Conservation (phyloP, 2,329 filamentous ascomycete genomes). For the Aspergillus hortae region DNA sequence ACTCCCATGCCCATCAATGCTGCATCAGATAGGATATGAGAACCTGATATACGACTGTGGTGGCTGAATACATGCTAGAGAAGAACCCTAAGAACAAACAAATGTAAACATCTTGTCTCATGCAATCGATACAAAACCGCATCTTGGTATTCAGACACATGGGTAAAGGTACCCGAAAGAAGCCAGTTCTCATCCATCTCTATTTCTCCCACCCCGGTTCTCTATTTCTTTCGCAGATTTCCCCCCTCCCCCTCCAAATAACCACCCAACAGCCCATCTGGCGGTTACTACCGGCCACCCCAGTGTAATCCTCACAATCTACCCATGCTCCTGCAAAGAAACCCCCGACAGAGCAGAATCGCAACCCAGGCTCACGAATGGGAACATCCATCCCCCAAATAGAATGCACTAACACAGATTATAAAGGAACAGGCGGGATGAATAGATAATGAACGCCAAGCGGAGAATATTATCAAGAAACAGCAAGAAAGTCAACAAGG, state of each 20-base stretch:
- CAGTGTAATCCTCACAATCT: no score
- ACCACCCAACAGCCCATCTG: no score
- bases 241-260: not conserved
- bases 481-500: slow-evolving; percentile 5
- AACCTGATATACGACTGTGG: not conserved
- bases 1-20: no score
- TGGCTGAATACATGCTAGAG: not conserved
- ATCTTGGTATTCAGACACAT: slow-evolving; percentile 4
- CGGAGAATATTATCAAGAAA: slow-evolving; percentile 15
- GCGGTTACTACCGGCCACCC: no score
- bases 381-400: slow-evolving; percentile 2
- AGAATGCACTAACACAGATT: slow-evolving; percentile 6
- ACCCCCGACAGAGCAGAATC: not conserved
- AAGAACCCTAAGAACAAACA: not conserved
- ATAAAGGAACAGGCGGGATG: slow-evolving; percentile 17
- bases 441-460: slow-evolving; percentile 15
- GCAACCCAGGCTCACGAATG: slow-evolving; percentile 9
- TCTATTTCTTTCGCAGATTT: slow-evolving; percentile 2
- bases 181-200: slow-evolving; percentile 1
- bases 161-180: slow-evolving; percentile 1
- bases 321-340: no score
- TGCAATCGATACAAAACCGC: slow-evolving; percentile 1
- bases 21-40: not conserved
- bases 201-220: not conserved
- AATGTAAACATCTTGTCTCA: slow-evolving; percentile 1